Evolutionary conservation across 2,329 filamentous ascomycete species (phyloP).

Genomic region (Aureobasidium mangrovei): DNA sequence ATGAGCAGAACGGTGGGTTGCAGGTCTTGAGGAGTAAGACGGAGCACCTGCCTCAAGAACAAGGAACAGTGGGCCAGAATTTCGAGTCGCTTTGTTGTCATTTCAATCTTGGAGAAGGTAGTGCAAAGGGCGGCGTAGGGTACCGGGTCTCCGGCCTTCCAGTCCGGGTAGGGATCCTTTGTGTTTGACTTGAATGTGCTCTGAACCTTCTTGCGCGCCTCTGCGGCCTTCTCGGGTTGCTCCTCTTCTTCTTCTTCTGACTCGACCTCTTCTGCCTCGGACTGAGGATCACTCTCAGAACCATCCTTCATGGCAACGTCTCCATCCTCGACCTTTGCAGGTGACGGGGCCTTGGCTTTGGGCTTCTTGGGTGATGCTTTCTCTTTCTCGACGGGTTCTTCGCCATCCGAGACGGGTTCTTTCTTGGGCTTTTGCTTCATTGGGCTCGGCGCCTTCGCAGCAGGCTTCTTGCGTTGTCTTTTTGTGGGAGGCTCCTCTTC

Average conservation of each 20-base stretch:
- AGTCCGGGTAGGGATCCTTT: constrained; percentile 88
- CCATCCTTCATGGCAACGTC: constrained; percentile 16
- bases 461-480: constrained; percentile 25
- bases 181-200: constrained; percentile 58
- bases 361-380: constrained; percentile 3
- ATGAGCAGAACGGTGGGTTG: constrained; percentile 85
- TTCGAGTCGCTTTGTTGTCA: constrained; percentile 82
- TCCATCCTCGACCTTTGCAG: constrained; percentile 18
- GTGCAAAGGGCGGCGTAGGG: constrained; percentile 91
- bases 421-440: constrained; percentile 23
- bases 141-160: constrained; percentile 79
- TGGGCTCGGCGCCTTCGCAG: constrained; percentile 12
- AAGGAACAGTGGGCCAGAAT: constrained; percentile 84
- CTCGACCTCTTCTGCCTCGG: constrained; percentile 35
- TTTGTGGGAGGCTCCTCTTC: constrained; percentile 29
- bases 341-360: not conserved
- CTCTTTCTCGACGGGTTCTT: constrained; percentile 15
- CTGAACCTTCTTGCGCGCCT: constrained; percentile 73
- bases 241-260: constrained; percentile 48
- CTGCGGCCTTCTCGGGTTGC: constrained; percentile 62
- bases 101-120: constrained; percentile 89
- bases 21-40: constrained; percentile 79
- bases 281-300: constrained; percentile 16
- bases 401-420: constrained; percentile 26
- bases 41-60: constrained; percentile 88